A percentile compares a stretch with the other conserved stretches of the same genome.
Evolutionary conservation across 306 rosid species (phyloP).

Genomic region (Vicia villosa): DNA sequence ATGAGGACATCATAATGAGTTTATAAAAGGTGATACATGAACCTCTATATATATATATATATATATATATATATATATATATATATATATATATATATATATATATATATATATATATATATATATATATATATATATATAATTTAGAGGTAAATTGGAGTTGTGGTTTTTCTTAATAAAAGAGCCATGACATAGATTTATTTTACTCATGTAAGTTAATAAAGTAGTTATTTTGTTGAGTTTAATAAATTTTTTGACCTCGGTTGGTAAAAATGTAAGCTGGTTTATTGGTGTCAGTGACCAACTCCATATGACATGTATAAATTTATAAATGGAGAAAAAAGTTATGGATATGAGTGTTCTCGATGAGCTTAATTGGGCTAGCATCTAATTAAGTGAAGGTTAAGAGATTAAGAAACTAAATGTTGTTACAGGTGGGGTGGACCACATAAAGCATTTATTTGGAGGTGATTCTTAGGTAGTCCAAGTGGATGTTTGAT

Average conservation of each 20-base stretch:
- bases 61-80: too few relatives aligned
- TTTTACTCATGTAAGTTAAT: too few relatives aligned
- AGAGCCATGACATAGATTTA: too few relatives aligned
- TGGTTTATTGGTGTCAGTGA: not conserved
- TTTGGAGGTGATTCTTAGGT: not conserved
- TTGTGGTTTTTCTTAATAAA: not conserved
- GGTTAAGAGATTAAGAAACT: not conserved
- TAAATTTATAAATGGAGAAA: not conserved
- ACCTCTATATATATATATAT: not conserved
- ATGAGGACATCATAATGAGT: not conserved
- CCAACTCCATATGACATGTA: not conserved
- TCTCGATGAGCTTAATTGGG: slow-evolving; percentile 11
- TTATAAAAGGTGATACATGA: not conserved
- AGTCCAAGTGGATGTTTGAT: too few relatives aligned
- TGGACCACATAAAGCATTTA: not conserved
- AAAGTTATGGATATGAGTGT: slow-evolving; percentile 19
- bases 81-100: too few relatives aligned
- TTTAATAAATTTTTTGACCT: slow-evolving; percentile 1
- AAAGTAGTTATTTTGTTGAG: not conserved
- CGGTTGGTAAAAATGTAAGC: not conserved
- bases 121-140: too few relatives aligned
- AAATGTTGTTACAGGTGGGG: not conserved
- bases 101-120: too few relatives aligned
- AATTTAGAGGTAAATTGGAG: not conserved
- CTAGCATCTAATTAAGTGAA: slow-evolving; percentile 30